Conservation (phyloP, 352 stramenopile species). For the Phytophthora cactorum region DNA sequence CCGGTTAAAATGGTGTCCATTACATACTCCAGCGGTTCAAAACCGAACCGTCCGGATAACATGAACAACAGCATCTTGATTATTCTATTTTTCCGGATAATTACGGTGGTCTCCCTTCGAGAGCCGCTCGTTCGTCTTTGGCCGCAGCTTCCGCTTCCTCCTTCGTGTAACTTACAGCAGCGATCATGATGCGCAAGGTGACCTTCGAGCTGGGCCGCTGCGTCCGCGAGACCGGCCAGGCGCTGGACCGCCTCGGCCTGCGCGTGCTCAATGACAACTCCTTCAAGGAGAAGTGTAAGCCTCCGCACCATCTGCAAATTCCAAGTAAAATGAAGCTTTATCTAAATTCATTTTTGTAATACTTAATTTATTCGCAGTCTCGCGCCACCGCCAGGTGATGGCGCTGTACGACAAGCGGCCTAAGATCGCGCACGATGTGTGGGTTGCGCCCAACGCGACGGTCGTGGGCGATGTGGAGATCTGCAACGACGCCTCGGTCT, state of each 20-base stretch:
- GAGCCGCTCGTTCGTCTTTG: slow-evolving; percentile 23
- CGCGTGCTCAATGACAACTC: slow-evolving; percentile 87
- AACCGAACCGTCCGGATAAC: slow-evolving; percentile 28
- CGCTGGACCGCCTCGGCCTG: slow-evolving; percentile 94
- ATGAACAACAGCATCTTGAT: not conserved
- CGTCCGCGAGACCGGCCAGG: slow-evolving; percentile 96
- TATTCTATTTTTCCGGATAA: slow-evolving; percentile 21
- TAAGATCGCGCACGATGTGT: slow-evolving; percentile 91
- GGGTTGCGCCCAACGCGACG: slow-evolving; percentile 96
- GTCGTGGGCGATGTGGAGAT: slow-evolving; percentile 97
- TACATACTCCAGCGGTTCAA: slow-evolving; percentile 11
- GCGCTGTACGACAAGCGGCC: slow-evolving; percentile 93
- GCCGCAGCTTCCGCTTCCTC: slow-evolving; percentile 24
- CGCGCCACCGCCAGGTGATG: slow-evolving; percentile 93
- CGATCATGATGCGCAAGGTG: slow-evolving; percentile 88
- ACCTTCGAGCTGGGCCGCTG: slow-evolving; percentile 91
- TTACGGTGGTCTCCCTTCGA: slow-evolving; percentile 46
- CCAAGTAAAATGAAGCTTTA: not conserved
- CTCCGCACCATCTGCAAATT: not conserved
- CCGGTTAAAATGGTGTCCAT: slow-evolving; percentile 8
- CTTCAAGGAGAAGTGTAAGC: slow-evolving; percentile 92
- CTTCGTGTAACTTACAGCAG: slow-evolving; percentile 17
- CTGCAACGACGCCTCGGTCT: slow-evolving; percentile 94
- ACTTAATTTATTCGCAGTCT: slow-evolving; percentile 61
- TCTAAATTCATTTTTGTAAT: not conserved